Evolutionary conservation across 352 stramenopile genomes (phyloP).

Genomic region (Globisporangium radiosum): DNA sequence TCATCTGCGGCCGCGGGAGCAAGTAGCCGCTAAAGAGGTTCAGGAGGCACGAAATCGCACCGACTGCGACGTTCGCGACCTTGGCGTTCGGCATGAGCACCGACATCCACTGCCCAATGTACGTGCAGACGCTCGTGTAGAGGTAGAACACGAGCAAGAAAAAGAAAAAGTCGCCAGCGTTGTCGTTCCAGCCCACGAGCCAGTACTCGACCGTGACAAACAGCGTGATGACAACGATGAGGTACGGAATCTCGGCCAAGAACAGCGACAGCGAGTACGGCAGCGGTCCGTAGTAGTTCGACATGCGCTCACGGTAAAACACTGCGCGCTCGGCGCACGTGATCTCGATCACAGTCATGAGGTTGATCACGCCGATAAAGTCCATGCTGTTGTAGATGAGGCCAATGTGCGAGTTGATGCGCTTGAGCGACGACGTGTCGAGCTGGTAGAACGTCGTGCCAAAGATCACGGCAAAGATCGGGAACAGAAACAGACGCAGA

Average conservation of each 20-base stretch:
- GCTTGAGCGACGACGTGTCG: slow-evolving; percentile 27
- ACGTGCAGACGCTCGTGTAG: slow-evolving; percentile 11
- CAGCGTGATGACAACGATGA: slow-evolving; percentile 16
- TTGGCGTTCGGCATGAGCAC: slow-evolving; percentile 44
- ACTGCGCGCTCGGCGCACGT: slow-evolving; percentile 37
- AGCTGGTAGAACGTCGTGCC: slow-evolving; percentile 62
- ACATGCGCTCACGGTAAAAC: slow-evolving; percentile 51
- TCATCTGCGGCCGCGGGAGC: slow-evolving; percentile 15
- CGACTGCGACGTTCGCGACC: slow-evolving; percentile 43
- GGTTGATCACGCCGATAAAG: slow-evolving; percentile 51
- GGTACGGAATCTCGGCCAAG: slow-evolving; percentile 36
- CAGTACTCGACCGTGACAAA: slow-evolving; percentile 45
- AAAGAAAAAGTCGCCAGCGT: slow-evolving; percentile 28
- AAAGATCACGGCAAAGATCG: slow-evolving; percentile 53
- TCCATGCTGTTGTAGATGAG: slow-evolving; percentile 68
- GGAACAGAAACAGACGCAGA: slow-evolving; percentile 50
- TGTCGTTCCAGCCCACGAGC: slow-evolving; percentile 28
- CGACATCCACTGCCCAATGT: slow-evolving; percentile 32
- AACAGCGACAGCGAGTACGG: slow-evolving; percentile 35
- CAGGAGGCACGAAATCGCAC: slow-evolving; percentile 35
- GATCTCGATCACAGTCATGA: slow-evolving; percentile 54
- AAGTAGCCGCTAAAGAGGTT: slow-evolving; percentile 38
- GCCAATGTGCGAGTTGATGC: slow-evolving; percentile 44
- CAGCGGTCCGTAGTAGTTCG: slow-evolving; percentile 41
- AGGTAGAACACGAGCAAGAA: slow-evolving; percentile 18